phyloP scores from a whole-genome alignment of 2,329 filamentous ascomycete species.

The Chrysoporthe deuterocubensis region DNA sequence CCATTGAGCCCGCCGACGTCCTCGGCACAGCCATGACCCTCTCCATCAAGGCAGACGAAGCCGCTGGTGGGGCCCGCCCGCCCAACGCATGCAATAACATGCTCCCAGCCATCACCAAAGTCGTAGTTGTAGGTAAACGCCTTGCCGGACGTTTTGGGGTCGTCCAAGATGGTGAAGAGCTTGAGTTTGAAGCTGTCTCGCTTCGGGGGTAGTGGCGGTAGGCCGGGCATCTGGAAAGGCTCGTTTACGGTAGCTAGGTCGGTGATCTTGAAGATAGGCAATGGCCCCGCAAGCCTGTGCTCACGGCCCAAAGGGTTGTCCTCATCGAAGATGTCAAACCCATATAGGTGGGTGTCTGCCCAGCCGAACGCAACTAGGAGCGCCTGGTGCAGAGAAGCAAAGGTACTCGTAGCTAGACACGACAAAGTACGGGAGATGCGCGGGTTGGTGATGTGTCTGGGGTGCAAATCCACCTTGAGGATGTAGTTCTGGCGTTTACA shows the following conservation, averaged over 20 bases:
- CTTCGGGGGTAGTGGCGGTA: background rate
- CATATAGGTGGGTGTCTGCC: slow-evolving; percentile 28
- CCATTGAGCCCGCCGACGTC: slow-evolving; percentile 36
- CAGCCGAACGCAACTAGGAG: slow-evolving; percentile 32
- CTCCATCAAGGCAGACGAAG: background rate
- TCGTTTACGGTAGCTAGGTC: slow-evolving; percentile 14
- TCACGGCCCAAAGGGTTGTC: slow-evolving; percentile 7
- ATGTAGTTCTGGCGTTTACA: slow-evolving; percentile 33
- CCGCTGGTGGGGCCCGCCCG: slow-evolving; percentile 14
- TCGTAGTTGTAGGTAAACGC: slow-evolving; percentile 32
- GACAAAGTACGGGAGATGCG: slow-evolving; percentile 31
- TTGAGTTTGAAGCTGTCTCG: slow-evolving; percentile 15
- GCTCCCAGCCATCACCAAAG: slow-evolving; percentile 33
- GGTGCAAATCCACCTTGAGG: slow-evolving; percentile 29
- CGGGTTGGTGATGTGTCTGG: slow-evolving; percentile 29
- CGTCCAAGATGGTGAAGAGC: slow-evolving; percentile 31
- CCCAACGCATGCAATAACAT: slow-evolving; percentile 29
- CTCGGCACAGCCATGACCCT: slow-evolving; percentile 37
- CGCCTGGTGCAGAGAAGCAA: slow-evolving; percentile 23
- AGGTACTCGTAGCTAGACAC: slow-evolving; percentile 29
- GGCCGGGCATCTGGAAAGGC: background rate
- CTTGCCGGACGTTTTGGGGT: slow-evolving; percentile 27
- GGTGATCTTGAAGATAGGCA: slow-evolving; percentile 25
- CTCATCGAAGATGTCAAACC: slow-evolving; percentile 30
- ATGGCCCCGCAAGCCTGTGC: background rate